Percentiles rank a stretch among this genome's conserved stretches.
phyloP scores from a whole-genome alignment of 1,139 yeast species.

The Wickerhamiella pararugosa region DNA sequence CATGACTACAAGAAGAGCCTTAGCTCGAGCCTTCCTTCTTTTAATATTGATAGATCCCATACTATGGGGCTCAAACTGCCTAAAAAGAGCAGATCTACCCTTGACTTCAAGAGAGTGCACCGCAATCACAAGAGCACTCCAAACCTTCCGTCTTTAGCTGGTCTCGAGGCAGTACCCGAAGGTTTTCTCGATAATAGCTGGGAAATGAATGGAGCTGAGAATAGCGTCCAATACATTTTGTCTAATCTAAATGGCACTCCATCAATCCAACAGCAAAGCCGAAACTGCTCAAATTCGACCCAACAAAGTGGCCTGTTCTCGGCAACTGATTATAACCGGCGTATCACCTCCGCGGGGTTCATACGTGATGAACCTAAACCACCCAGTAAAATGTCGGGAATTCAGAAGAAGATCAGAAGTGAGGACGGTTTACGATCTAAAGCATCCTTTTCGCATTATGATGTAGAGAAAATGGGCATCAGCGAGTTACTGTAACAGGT shows the following conservation, averaged over 20 bases:
- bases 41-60: not conserved
- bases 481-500: not conserved
- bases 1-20: too few species aligned
- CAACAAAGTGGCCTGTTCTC: constrained; percentile 15
- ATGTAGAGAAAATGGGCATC: constrained; percentile 6
- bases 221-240: constrained; percentile 10
- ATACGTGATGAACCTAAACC: constrained; percentile 14
- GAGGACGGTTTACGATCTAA: not conserved
- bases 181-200: constrained; percentile 8
- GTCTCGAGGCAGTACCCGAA: constrained; percentile 11
- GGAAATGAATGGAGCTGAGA: constrained; percentile 3
- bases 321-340: constrained; percentile 16
- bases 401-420: not conserved
- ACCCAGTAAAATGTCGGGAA: not conserved
- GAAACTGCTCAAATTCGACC: constrained; percentile 16
- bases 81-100: constrained; percentile 4
- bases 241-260: constrained; percentile 7
- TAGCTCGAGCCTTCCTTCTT: not conserved
- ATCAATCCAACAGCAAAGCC: constrained; percentile 8
- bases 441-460: constrained; percentile 7
- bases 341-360: constrained; percentile 17
- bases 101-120: constrained; percentile 6
- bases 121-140: not conserved
- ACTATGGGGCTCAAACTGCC: not conserved
- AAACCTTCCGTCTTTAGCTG: constrained; percentile 5